phyloP scores from a whole-genome alignment of 495 filamentous ascomycete genomes.

The Wilcoxina mikolae region DNA sequence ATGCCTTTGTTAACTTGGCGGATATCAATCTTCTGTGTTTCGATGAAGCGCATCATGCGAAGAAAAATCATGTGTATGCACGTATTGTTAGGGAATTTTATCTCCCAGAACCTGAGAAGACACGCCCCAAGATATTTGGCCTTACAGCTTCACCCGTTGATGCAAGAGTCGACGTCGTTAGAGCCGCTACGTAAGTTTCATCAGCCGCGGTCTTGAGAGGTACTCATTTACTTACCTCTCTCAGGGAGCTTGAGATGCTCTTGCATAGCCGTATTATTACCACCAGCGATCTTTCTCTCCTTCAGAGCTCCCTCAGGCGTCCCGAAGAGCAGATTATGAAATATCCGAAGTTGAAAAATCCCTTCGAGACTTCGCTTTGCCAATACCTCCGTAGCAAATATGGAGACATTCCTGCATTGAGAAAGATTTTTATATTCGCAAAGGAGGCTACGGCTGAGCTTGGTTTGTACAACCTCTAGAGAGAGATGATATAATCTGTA shows the following conservation, averaged over 20 bases:
- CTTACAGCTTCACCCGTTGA: conserved; percentile 99
- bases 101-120: conserved; percentile 32
- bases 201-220: background rate
- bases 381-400: conserved; percentile 40
- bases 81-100: conserved; percentile 86
- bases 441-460: conserved; percentile 49
- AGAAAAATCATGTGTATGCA: conserved; percentile 87
- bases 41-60: conserved; percentile 93
- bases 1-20: conserved; percentile 65
- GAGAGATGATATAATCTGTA: background rate
- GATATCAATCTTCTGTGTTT: conserved; percentile 86
- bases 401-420: conserved; percentile 43
- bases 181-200: conserved; percentile 44
- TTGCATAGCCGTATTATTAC: conserved; percentile 75
- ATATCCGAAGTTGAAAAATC: conserved; percentile 39
- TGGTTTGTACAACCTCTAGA: conserved; percentile 4
- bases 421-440: conserved; percentile 44
- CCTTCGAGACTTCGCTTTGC: conserved; percentile 52
- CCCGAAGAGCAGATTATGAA: conserved; percentile 46
- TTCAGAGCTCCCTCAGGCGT: conserved; percentile 44
- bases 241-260: conserved; percentile 56
- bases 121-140: conserved; percentile 69
- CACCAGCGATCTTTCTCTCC: conserved; percentile 46
- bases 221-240: background rate
- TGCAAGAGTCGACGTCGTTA: conserved; percentile 51